Base-by-base conservation (phyloP, 2,329 filamentous ascomycete genomes). In the Colletotrichum cereale region DNA sequence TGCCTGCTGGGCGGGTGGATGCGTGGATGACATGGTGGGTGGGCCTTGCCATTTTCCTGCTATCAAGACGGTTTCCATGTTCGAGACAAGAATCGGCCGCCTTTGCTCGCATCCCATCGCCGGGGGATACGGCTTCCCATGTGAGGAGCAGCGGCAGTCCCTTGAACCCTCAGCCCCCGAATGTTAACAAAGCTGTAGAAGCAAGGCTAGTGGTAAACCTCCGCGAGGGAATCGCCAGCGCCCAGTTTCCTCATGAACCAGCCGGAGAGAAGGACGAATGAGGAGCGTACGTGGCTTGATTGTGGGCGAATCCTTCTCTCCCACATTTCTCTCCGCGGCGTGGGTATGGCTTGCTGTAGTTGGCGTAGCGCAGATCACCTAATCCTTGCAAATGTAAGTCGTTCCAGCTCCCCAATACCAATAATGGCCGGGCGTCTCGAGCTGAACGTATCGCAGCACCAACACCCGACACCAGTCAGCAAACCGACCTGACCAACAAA, bases 291-390 rank as follows among this genome's bases (percentile, higher is more conserved):
- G 40, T 42, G 40, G 40, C n/a, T 42, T 42, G 40, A 5, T 42
- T 5, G 16, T 16, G 48, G 26, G 26, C 42, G 57, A 18, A 64
- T 68, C 68, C 64, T 68, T 42, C 47, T 60, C 38, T 34, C 66
- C 52, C 24, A 60, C 65, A 72, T 64, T 60, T 72, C 69, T 60
- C 36, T 69, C 44, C 38, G 60, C 65, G 65, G 69, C 58, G 65
- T 60, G 40, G 53, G 65, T 53, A 58, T 64, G 69, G 69, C 65
- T 72, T 72, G 53, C 47, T 72, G 66, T 55, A 72, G 66, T 36
- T 61, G 69, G 69, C 31, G 60, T 48, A 58, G 69, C 38, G 62
- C 62, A 60, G 69, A 64, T 69, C 69, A 31, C 5, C 50, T 26
- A 38, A 36, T 38, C 58, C 58, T 48, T 62, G 47, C 60, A 52